phyloP scores from a whole-genome alignment of 345 rosid genomes.

The Acer saccharum region DNA sequence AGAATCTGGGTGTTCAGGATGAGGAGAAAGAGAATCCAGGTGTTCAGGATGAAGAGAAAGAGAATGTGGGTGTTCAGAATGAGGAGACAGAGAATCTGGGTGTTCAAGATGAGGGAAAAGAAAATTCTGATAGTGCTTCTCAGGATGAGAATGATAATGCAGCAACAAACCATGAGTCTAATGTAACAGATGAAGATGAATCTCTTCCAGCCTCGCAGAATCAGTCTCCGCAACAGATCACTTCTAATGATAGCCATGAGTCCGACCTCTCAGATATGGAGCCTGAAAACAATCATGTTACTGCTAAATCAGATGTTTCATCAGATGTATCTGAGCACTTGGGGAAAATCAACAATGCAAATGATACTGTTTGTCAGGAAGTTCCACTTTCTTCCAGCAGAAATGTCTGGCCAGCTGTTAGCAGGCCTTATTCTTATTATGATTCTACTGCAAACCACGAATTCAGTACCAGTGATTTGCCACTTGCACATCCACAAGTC shows the following conservation, averaged over 20 bases:
- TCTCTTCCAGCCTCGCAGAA: constrained; percentile 33
- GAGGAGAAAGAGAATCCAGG: constrained; percentile 15
- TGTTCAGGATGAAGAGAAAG: constrained; percentile 7
- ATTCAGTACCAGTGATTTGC: constrained; percentile 47
- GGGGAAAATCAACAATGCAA: constrained; percentile 37
- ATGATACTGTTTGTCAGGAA: constrained; percentile 45
- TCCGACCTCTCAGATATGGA: constrained; percentile 35
- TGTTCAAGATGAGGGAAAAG: constrained; percentile 36
- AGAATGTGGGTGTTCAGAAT: constrained; percentile 32
- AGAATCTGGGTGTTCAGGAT: constrained; percentile 31
- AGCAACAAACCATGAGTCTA: constrained; percentile 23
- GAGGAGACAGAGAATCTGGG: constrained; percentile 33
- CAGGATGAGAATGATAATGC: constrained; percentile 38
- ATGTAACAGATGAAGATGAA: constrained; percentile 31
- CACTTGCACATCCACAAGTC: constrained; percentile 47
- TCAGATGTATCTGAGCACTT: constrained; percentile 36
- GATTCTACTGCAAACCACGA: constrained; percentile 43
- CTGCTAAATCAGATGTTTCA: constrained; percentile 47
- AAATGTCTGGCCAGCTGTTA: constrained; percentile 64
- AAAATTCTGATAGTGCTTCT: constrained; percentile 25
- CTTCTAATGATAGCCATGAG: constrained; percentile 38
- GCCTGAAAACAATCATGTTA: constrained; percentile 36
- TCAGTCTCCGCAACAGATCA: constrained; percentile 41
- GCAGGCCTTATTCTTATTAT: constrained; percentile 48
- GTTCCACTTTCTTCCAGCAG: constrained; percentile 49